A percentile compares a stretch with the other conserved stretches of the same genome.
Conservation (phyloP, 1,139 yeast genomes). For the Hemisphaericaspora subhashii region DNA sequence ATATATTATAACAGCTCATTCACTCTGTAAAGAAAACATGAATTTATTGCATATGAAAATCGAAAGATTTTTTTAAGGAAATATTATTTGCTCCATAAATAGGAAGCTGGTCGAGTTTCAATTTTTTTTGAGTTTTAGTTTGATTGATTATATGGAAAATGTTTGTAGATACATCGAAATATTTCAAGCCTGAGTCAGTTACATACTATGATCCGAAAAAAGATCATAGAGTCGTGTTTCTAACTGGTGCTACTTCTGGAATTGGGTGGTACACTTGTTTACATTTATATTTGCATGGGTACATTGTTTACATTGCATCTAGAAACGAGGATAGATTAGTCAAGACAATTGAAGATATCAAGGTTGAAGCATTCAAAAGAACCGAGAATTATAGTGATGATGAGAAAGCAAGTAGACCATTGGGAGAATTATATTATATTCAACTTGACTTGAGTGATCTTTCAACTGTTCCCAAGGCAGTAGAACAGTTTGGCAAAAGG, state of each 20-base stretch:
- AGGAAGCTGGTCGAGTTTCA: too few species aligned
- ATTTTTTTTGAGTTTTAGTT: too few species aligned
- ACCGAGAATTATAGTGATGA: conserved; percentile 15
- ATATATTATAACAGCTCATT: too few species aligned
- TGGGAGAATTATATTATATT: conserved; percentile 31
- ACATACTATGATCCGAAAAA: conserved; percentile 33
- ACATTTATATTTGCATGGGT: conserved; percentile 46
- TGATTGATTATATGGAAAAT: too few species aligned
- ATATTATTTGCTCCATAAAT: too few species aligned
- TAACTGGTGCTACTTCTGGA: conserved; percentile 49
- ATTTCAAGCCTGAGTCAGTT: conserved; percentile 27
- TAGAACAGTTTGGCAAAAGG: conserved; percentile 21
- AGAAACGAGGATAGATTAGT: conserved; percentile 36
- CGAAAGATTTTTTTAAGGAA: too few species aligned
- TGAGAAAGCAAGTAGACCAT: conserved; percentile 15
- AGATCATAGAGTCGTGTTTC: conserved; percentile 41
- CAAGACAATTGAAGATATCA: conserved; percentile 37
- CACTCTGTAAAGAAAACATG: too few species aligned
- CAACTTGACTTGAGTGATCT: conserved; percentile 37
- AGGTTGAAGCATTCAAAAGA: conserved; percentile 23
- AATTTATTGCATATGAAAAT: too few species aligned
- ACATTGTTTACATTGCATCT: conserved; percentile 42
- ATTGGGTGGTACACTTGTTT: conserved; percentile 45
- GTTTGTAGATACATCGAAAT: too few species aligned
- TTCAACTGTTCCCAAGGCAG: conserved; percentile 31